Evolutionary conservation across 345 rosid species (phyloP).

Genomic region (Chamaenerion angustifolium): DNA sequence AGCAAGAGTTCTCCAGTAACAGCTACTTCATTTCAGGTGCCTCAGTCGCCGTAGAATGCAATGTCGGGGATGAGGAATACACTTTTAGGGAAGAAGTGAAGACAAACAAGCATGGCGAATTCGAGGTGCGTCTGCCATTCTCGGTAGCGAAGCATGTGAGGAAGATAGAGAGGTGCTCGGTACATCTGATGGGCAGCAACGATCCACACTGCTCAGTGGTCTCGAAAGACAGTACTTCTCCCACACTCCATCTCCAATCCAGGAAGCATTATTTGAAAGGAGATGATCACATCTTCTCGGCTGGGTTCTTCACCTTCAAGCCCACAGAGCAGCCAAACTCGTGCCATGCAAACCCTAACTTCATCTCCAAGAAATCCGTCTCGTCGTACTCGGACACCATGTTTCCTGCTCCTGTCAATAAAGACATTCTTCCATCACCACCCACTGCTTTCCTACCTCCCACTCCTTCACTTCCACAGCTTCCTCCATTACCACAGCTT

Average conservation of each 20-base stretch:
- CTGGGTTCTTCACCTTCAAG: constrained; percentile 85
- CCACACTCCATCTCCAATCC: constrained; percentile 43
- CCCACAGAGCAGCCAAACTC: constrained; percentile 45
- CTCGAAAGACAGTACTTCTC: constrained; percentile 47
- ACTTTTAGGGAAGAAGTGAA: constrained; percentile 45
- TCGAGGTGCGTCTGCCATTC: constrained; percentile 52
- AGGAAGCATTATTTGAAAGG: no score
- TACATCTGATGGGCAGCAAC: constrained; percentile 49
- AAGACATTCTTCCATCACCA: constrained; percentile 1
- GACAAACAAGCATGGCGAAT: constrained; percentile 56
- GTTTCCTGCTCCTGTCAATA: constrained; percentile 6
- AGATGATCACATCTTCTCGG: constrained; percentile 74
- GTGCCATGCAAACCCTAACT: constrained; percentile 46
- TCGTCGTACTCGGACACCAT: constrained; percentile 27
- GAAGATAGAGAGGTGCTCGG: constrained; percentile 57
- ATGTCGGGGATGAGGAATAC: constrained; percentile 24
- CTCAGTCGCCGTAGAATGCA: constrained; percentile 61
- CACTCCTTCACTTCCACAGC: constrained; percentile 13
- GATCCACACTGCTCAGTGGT: constrained; percentile 67
- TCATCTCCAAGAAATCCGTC: constrained; percentile 10
- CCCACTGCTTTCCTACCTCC: constrained; percentile 10
- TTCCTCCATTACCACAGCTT: constrained; percentile 11
- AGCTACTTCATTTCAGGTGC: constrained; percentile 90
- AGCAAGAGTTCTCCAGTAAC: constrained; percentile 27
- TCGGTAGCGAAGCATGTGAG: constrained; percentile 49